A percentile compares a stretch with the other conserved stretches of the same genome.
Conservation (phyloP, 2,329 filamentous ascomycete genomes). For the Exophiala mesophila region DNA sequence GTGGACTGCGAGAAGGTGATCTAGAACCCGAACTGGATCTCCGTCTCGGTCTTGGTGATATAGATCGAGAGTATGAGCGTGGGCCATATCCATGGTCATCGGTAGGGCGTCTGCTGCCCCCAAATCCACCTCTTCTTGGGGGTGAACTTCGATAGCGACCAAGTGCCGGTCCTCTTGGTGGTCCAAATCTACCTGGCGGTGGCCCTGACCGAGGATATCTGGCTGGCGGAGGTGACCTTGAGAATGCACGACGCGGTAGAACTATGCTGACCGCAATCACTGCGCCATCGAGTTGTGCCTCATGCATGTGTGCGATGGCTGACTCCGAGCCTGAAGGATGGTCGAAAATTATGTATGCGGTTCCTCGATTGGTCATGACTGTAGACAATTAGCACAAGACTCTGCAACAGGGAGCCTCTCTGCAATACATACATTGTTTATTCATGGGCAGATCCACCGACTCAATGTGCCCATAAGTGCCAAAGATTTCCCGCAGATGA, state of each 20-base stretch:
- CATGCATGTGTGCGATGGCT: conserved; percentile 95
- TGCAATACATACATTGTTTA: conserved; percentile 61
- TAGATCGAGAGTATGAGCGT: conserved; percentile 45
- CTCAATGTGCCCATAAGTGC: conserved; percentile 76
- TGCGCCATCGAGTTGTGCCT: conserved; percentile 84
- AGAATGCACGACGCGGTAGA: conserved; percentile 75
- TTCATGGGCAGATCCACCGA: conserved; percentile 90
- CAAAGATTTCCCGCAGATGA: conserved; percentile 89
- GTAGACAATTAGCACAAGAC: too few species aligned
- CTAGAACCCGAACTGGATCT: conserved; percentile 33
- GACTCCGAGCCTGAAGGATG: conserved; percentile 74
- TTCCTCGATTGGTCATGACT: conserved; percentile 88
- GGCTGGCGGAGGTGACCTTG: conserved; percentile 68
- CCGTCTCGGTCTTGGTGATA: conserved; percentile 35
- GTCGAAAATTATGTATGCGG: conserved; percentile 83
- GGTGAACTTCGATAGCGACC: conserved; percentile 33
- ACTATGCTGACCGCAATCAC: conserved; percentile 84
- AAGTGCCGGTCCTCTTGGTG: conserved; percentile 25
- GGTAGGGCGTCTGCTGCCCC: conserved; percentile 29
- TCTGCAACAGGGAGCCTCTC: background rate
- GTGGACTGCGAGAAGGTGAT: conserved; percentile 41
- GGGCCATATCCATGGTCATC: conserved; percentile 54
- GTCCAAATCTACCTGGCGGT: conserved; percentile 36
- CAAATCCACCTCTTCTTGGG: conserved; percentile 34
- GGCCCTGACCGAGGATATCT: conserved; percentile 51